Evolutionary conservation across 768 basidiomycete species (phyloP), one percentile per base, ranked within the genome.

Genomic region (Mycena amicta): DNA sequence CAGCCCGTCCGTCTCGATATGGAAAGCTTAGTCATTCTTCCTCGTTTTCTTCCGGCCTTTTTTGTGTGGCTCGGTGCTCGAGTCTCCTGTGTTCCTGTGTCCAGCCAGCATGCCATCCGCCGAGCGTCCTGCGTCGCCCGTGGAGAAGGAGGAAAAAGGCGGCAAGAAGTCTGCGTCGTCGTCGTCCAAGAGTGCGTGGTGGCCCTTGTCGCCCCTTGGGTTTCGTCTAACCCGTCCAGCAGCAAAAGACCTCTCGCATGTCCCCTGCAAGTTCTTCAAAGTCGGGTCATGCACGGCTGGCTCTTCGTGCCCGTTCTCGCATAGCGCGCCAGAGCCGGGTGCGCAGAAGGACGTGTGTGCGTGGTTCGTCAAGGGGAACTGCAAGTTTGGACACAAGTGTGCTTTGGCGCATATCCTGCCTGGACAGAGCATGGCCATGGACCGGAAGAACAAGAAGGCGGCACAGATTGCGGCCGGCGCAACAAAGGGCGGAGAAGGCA

Each of bases 221-320:
- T 31, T 50, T 53, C 50, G 51, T 47, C 50, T 12, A n/a, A n/a
- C n/a, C n/a, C n/a, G n/a, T n/a, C n/a, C 22, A n/a, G 31, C 70
- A 89, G 89, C 87, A 50, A 93, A 93, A 72, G 92, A 94, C 71
- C 83, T 98, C 55, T 92, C 92, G 2, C 95, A 97, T 80, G 96
- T 98, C 15, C 95, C 95, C 1, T 98, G 96, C 79, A 92, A 96
- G 77, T 98, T 98, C 83, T 97, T 87, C 85, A 92, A 90, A 70
- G 90, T 92, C 62, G 93, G 95, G 30, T 89, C 87, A 13, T 98
- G 95, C 74, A 96, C 95, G 3, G 95, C 95, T 11, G 95, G 95
- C 30, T 78, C 92, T 3, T 89, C 91, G 2, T 98, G 96, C 72
- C 93, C 93, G n/a, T 98, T 98, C 82, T 95, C 94, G 27, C 96